Percentiles rank a stretch among this genome's conserved stretches.
Conservation (phyloP, 257 asterid species). For the Ilex asprella region DNA sequence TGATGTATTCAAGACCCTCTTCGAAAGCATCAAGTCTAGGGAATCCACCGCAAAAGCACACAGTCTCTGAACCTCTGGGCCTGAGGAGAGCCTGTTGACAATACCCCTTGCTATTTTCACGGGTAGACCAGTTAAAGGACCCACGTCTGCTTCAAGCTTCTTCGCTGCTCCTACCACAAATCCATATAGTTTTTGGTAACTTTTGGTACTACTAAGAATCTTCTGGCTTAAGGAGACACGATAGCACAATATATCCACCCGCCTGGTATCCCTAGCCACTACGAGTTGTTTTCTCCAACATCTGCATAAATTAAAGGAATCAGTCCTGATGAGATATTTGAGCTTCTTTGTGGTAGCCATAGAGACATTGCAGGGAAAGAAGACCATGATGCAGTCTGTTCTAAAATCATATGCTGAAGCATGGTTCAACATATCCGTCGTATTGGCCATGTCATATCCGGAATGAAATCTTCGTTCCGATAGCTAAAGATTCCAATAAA, state of each 20-base stretch:
- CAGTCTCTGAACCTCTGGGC: conserved; percentile 72
- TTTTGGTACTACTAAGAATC: conserved; percentile 59
- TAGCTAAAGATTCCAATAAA: no score
- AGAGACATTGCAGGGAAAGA: no score
- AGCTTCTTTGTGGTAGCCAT: no score
- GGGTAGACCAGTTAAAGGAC: conserved; percentile 86
- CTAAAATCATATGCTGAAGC: no score
- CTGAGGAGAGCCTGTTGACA: conserved; percentile 88
- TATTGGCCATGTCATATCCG: no score
- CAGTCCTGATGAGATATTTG: no score
- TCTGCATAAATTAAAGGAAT: conserved; percentile 29
- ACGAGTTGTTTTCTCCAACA: conserved; percentile 80
- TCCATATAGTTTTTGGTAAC: conserved; percentile 38
- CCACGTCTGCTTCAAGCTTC: conserved; percentile 79
- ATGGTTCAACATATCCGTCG: no score
- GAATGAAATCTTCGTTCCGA: no score
- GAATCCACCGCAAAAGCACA: conserved; percentile 66
- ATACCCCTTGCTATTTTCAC: conserved; percentile 94
- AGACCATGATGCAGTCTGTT: no score
- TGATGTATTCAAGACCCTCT: conserved; percentile 27
- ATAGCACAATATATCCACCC: conserved; percentile 87
- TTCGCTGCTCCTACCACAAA: conserved; percentile 55
- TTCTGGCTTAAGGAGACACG: conserved; percentile 82
- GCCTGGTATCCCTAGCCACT: conserved; percentile 81
- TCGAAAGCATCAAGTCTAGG: conserved; percentile 44